These are phyloP conservation scores for Xylaria polymorpha DNA, from an alignment of 2,329 filamentous ascomycete species.

Conservation along the genomic window DNA sequence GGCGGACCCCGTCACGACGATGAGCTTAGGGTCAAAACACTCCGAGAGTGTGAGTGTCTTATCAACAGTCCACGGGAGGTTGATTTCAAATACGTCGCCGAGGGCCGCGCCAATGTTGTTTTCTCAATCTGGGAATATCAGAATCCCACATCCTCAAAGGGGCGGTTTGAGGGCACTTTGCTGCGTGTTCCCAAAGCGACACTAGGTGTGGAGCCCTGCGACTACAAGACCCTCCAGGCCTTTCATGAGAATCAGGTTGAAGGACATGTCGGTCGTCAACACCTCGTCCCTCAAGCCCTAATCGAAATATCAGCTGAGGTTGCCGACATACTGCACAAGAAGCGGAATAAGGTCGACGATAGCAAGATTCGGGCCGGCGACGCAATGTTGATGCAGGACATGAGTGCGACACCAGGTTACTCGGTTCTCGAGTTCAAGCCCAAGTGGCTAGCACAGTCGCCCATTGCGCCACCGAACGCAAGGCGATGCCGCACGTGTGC, in stretches of 20 bases:
- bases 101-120: constrained; percentile 83
- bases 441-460: constrained; percentile 84
- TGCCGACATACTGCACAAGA: constrained; percentile 66
- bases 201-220: constrained; percentile 59
- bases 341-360: constrained; percentile 50
- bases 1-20: neutral
- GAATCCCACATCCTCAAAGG: constrained; percentile 48
- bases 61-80: constrained; percentile 40
- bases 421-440: constrained; percentile 80
- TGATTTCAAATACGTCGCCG: constrained; percentile 61
- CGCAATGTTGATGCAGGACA: constrained; percentile 79
- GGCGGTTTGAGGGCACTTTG: constrained; percentile 58
- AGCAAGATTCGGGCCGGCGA: constrained; percentile 67
- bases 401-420: constrained; percentile 62
- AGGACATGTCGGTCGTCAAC: constrained; percentile 53
- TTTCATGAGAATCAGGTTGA: constrained; percentile 68
- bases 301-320: constrained; percentile 48
- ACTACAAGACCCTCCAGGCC: constrained; percentile 55
- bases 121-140: constrained; percentile 67
- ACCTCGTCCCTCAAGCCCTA: constrained; percentile 50
- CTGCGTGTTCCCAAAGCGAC: constrained; percentile 70
- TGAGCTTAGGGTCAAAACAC: neutral
- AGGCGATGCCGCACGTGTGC: constrained; percentile 82
- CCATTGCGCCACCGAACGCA: constrained; percentile 71
- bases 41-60: constrained; percentile 42